Conservation (phyloP, 2,329 filamentous ascomycete genomes). For the Aquanectria penicillioides region DNA sequence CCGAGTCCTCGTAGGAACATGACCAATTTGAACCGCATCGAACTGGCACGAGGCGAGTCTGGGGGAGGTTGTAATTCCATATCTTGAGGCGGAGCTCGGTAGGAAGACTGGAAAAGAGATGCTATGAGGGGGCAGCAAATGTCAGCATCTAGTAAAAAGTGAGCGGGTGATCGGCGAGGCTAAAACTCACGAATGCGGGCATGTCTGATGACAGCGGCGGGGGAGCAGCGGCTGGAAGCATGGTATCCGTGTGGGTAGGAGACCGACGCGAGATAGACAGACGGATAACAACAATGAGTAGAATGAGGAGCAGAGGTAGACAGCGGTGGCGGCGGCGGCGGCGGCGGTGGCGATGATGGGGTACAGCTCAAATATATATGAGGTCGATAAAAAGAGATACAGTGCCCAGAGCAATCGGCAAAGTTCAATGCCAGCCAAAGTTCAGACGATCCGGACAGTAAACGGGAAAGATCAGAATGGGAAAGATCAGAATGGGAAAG, state of each 20-base stretch:
- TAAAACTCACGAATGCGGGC: constrained; percentile 25
- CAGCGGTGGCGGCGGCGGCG: not conserved
- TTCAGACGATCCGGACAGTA: constrained; percentile 15
- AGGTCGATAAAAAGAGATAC: too few species aligned
- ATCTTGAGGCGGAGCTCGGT: constrained; percentile 59
- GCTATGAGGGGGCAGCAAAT: constrained; percentile 42
- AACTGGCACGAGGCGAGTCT: constrained; percentile 55
- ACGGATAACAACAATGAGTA: not conserved
- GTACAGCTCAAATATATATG: constrained; percentile 5
- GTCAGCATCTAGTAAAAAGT: constrained; percentile 20
- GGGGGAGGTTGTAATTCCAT: constrained; percentile 57
- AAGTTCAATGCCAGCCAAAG: constrained; percentile 3
- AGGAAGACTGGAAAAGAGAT: constrained; percentile 54
- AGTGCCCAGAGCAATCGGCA: not conserved
- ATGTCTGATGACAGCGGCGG: constrained; percentile 10
- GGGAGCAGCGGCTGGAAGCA: constrained; percentile 4
- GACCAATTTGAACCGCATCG: constrained; percentile 49
- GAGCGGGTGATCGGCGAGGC: constrained; percentile 24
- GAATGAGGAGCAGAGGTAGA: not conserved
- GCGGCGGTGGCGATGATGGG: not conserved
- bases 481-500: constrained; percentile 19
- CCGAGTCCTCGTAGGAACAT: constrained; percentile 28
- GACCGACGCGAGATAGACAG: not conserved
- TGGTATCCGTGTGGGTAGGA: not conserved
- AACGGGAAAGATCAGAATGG: constrained; percentile 6